Conservation (phyloP, 1,139 yeast species). For the Zhuliangozyma parablackwelliae region DNA sequence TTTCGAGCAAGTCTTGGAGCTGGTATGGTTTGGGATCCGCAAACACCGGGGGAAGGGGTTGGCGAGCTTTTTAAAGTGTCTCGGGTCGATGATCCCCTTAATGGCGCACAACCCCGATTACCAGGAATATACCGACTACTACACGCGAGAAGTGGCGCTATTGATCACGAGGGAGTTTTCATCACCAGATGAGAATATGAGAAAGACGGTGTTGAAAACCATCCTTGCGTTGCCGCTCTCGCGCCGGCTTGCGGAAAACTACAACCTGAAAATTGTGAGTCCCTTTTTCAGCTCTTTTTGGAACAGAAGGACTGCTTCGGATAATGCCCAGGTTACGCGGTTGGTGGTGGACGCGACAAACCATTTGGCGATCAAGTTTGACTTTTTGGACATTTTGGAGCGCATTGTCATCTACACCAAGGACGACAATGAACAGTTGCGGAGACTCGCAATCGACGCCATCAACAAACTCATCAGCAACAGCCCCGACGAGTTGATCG, state of each 20-base stretch:
- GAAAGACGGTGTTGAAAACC: slow-evolving; percentile 56
- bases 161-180: slow-evolving; percentile 68
- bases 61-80: slow-evolving; percentile 71
- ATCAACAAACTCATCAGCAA: slow-evolving; percentile 31
- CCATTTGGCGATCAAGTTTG: slow-evolving; percentile 62
- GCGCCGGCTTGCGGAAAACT: slow-evolving; percentile 24
- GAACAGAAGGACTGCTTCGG: slow-evolving; percentile 68
- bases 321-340: slow-evolving; percentile 40
- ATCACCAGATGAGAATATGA: slow-evolving; percentile 90
- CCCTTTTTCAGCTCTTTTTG: slow-evolving; percentile 74
- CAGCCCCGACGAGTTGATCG: slow-evolving; percentile 31
- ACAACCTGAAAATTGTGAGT: slow-evolving; percentile 44
- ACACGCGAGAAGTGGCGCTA: slow-evolving; percentile 67
- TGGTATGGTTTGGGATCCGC: slow-evolving; percentile 76
- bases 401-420: slow-evolving; percentile 56
- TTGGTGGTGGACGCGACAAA: slow-evolving; percentile 74
- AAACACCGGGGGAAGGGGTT: slow-evolving; percentile 75
- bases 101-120: slow-evolving; percentile 56
- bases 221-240: slow-evolving; percentile 31
- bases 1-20: slow-evolving; percentile 65
- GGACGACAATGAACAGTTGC: slow-evolving; percentile 77
- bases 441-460: slow-evolving; percentile 77
- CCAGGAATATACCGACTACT: slow-evolving; percentile 74
- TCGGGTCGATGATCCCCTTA: slow-evolving; percentile 78
- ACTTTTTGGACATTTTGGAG: slow-evolving; percentile 58